phyloP scores from a whole-genome alignment of 495 filamentous ascomycete genomes.

The Talaromyces proteolyticus region DNA sequence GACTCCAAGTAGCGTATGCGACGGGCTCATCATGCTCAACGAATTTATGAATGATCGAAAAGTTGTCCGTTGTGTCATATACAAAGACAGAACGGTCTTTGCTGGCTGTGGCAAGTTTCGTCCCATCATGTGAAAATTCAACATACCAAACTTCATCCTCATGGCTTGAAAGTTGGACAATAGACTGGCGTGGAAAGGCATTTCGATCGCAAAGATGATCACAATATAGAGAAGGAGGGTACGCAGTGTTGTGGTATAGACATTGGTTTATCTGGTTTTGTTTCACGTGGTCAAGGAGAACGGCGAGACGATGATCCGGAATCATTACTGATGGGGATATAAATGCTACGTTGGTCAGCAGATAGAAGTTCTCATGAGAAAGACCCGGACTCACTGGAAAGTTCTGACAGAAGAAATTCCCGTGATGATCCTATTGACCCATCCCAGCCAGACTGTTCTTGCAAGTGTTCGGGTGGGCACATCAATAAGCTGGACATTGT shows the following conservation, averaged over 20 bases:
- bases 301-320: constrained; percentile 84
- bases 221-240: constrained; percentile 76
- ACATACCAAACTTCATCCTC: constrained; percentile 86
- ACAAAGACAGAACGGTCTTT: constrained; percentile 69
- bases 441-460: constrained; percentile 80
- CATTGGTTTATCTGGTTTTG: constrained; percentile 75
- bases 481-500: constrained; percentile 63
- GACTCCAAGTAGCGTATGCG: constrained; percentile 81
- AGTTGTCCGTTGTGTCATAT: constrained; percentile 72
- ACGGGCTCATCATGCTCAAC: constrained; percentile 61
- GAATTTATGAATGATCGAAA: constrained; percentile 58
- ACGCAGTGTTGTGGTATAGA: constrained; percentile 79
- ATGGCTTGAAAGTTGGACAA: constrained; percentile 66
- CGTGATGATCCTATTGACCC: constrained; percentile 77
- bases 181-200: constrained; percentile 67
- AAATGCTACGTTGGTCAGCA: constrained; percentile 47
- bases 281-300: constrained; percentile 78
- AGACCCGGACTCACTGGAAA: constrained; percentile 62
- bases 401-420: constrained; percentile 64
- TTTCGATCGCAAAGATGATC: constrained; percentile 79
- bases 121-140: constrained; percentile 85
- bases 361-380: neutral
- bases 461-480: constrained; percentile 78
- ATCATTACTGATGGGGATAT: constrained; percentile 99
- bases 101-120: constrained; percentile 75